Evolutionary conservation across 768 basidiomycete genomes (phyloP).

Genomic region (Hygrocybe punicea): DNA sequence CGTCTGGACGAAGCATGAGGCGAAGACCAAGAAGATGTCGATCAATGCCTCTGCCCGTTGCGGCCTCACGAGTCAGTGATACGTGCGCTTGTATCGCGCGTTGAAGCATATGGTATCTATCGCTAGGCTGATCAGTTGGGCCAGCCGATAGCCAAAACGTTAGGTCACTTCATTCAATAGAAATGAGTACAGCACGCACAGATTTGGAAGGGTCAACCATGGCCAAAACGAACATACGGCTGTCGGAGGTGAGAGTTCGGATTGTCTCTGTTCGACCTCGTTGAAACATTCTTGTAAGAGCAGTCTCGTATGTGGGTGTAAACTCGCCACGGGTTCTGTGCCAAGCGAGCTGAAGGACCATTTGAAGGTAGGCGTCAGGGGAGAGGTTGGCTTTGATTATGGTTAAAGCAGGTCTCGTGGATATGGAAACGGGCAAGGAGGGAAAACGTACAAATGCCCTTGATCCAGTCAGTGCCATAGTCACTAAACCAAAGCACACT

Average conservation of each 20-base stretch:
- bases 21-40: constrained; percentile 86
- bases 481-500: constrained; percentile 77
- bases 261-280: constrained; percentile 90
- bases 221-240: constrained; percentile 69
- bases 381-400: constrained; percentile 37
- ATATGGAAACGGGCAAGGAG: too few relatives aligned
- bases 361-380: constrained; percentile 87
- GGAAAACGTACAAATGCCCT: constrained; percentile 55
- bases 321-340: constrained; percentile 71
- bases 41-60: constrained; percentile 81
- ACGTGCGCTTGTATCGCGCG: constrained; percentile 71
- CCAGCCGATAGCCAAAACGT: background rate
- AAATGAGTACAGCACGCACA: constrained; percentile 34
- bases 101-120: constrained; percentile 50
- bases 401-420: background rate
- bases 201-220: constrained; percentile 57
- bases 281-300: constrained; percentile 80
- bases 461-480: constrained; percentile 88
- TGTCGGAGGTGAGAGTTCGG: constrained; percentile 68
- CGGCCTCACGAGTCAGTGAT: constrained; percentile 69
- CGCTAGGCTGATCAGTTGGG: constrained; percentile 28
- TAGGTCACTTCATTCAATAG: background rate
- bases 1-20: constrained; percentile 52
- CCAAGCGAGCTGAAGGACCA: constrained; percentile 90
- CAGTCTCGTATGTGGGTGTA: constrained; percentile 92